phyloP scores from a whole-genome alignment of 495 filamentous ascomycete species.

The Podospora didyma region DNA sequence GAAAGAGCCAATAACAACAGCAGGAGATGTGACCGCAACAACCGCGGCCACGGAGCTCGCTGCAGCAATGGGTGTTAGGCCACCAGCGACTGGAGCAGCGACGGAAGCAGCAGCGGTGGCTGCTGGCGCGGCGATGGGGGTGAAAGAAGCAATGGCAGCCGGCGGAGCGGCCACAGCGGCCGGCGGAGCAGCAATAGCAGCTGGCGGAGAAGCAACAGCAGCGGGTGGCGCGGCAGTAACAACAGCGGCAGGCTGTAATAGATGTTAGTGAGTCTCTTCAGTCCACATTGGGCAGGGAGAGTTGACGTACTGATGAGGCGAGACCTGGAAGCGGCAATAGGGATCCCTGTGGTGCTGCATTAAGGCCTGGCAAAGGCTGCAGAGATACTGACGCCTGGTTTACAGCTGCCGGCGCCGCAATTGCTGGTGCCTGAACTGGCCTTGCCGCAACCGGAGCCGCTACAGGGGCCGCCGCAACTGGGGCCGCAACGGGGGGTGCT shows the following conservation, averaged over 20 bases:
- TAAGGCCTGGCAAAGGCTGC: conserved; percentile 6
- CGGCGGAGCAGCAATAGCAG: background rate
- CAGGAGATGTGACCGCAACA: background rate
- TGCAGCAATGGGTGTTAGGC: background rate
- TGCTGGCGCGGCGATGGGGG: background rate
- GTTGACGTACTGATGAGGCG: conserved; percentile 1
- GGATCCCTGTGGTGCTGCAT: background rate
- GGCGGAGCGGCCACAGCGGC: background rate
- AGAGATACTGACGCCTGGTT: background rate
- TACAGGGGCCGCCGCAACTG: background rate
- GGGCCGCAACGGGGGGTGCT: background rate
- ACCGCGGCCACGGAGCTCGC: background rate
- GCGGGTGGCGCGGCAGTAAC: background rate
- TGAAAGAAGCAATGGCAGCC: background rate
- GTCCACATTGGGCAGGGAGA: background rate
- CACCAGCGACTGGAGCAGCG: background rate
- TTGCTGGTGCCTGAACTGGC: background rate
- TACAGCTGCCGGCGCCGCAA: conserved; percentile 2
- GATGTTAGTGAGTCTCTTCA: background rate
- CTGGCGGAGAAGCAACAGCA: background rate
- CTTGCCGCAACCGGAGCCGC: background rate
- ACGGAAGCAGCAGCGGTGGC: background rate
- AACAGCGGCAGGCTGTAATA: conserved; percentile 1
- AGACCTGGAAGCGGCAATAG: conserved; percentile 11
- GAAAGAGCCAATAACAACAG: background rate